A percentile compares a stretch with the other conserved stretches of the same genome.
Evolutionary conservation across 129 eudicot genomes (phyloP).

Genomic region (Ambrosia artemisiifolia): DNA sequence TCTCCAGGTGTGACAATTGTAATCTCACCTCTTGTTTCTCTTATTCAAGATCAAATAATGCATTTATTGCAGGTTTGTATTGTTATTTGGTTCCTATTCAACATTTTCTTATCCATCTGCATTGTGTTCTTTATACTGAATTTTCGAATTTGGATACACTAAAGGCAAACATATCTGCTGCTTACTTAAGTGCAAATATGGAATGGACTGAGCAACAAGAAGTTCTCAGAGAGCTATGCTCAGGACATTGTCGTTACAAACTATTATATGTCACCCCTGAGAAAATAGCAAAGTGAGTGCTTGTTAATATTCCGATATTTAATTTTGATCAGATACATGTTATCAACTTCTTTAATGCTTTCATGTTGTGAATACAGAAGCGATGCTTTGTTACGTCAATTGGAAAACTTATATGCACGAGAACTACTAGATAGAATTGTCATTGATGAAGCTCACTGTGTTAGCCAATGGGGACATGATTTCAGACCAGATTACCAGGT

Average conservation of each 20-base stretch:
- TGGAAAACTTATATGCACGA: slow-evolving; percentile 71
- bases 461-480: slow-evolving; percentile 99
- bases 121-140: slow-evolving; percentile 1
- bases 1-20: slow-evolving; percentile 87
- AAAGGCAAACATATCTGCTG: slow-evolving; percentile 89
- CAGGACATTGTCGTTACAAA: slow-evolving; percentile 65
- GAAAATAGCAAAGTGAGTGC: slow-evolving; percentile 80
- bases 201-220: slow-evolving; percentile 93
- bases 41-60: slow-evolving; percentile 99
- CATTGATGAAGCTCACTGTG: slow-evolving; percentile 99
- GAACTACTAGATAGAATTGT: slow-evolving; percentile 78
- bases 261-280: slow-evolving; percentile 92
- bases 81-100: background rate
- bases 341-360: slow-evolving; percentile 10
- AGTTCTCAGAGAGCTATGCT: slow-evolving; percentile 75
- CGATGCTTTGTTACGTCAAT: slow-evolving; percentile 65
- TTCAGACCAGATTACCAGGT: slow-evolving; percentile 99
- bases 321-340: background rate
- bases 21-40: slow-evolving; percentile 90
- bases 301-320: background rate
- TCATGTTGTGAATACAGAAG: slow-evolving; percentile 55
- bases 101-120: slow-evolving; percentile 9
- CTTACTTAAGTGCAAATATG: slow-evolving; percentile 89
- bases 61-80: slow-evolving; percentile 72
- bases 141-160: slow-evolving; percentile 5